Evolutionary conservation across 1,139 yeast species (phyloP), one percentile per base, ranked within the genome.

Genomic region (Blastobotrys illinoisensis): DNA sequence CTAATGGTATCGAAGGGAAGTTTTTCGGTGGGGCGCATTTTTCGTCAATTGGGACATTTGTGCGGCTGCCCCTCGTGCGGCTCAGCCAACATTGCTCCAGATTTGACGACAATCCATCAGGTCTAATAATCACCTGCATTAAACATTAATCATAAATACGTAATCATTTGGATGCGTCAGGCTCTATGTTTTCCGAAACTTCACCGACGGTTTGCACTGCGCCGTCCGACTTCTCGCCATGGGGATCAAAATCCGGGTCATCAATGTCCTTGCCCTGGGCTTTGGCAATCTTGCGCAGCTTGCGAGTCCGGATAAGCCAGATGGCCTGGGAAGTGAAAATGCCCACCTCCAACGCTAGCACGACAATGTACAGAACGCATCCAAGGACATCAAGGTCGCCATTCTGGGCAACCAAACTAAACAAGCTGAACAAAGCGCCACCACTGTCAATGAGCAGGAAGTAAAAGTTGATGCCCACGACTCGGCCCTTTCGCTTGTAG

Each of bases 401-500:
- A 14, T 61, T 59, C 54, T 67, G 67, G 13, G 65, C 60, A 5
- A 65, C 70, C 40, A 71, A 62, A 68, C 90, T 80, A 58, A 85
- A 73, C 67, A 88, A 75, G 14, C 91, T 86, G 56, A 88, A 79
- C 49, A 88, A 68, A 0, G 98, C 97, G 9, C 98, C 98, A 51
- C 78, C 62, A 7, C 88, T 79, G 68, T 91, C 98, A 67, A 90
- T 76, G n/a, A 74, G 64, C 56, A 91, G 74, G 62, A 91, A 91
- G n/a, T 85, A 64, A 67, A 91, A 89, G 66, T 89, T 89, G 64
- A 91, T 85, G 0, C 98, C 98, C 3, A 89, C 81, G 4, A 91
- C 97, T 49, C 88, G 74, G 2, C 97, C 97, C 50, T 79, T 71
- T 58, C 96, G 78, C 66, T 88, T 88, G 43, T 82, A 81, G 43